These are phyloP conservation scores for Grigorovia humatica DNA, from an alignment of 805 yeast genomes.

Conservation along the genomic window DNA sequence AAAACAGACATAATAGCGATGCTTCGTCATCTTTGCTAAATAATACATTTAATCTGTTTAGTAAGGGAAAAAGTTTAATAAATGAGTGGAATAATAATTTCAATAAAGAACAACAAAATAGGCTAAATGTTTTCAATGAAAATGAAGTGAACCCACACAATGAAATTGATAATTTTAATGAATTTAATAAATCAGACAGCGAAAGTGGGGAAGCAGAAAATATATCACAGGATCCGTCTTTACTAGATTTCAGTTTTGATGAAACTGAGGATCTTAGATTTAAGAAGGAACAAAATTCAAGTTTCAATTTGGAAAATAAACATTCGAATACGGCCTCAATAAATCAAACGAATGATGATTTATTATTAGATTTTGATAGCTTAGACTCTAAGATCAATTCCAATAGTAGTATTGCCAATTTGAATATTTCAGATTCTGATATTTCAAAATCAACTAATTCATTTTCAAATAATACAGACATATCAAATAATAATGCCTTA, in stretches of 20 bases:
- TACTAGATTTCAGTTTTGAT: neutral
- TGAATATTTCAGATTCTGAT: neutral
- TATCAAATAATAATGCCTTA: neutral
- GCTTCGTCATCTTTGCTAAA: neutral
- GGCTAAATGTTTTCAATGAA: neutral
- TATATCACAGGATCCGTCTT: neutral
- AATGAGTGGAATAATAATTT: constrained; percentile 9
- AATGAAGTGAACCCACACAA: neutral
- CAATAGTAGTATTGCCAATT: neutral
- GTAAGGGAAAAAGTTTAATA: constrained; percentile 25
- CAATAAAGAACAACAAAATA: neutral
- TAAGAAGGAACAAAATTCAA: no score
- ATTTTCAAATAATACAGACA: neutral
- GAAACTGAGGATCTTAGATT: no score
- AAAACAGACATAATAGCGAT: no score
- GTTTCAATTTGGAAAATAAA: no score
- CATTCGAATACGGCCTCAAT: no score
- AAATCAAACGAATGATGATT: neutral
- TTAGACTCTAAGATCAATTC: neutral
- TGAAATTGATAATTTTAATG: neutral
- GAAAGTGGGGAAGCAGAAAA: no score
- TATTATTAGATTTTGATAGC: neutral
- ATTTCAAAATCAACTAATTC: neutral
- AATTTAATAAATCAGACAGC: no score
- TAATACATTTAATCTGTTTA: constrained; percentile 21